Percentiles rank a stretch among this genome's conserved stretches.
These are phyloP conservation scores for Aspergillus tubingensis DNA, from an alignment of 2,329 filamentous ascomycete genomes.

Conservation along the genomic window DNA sequence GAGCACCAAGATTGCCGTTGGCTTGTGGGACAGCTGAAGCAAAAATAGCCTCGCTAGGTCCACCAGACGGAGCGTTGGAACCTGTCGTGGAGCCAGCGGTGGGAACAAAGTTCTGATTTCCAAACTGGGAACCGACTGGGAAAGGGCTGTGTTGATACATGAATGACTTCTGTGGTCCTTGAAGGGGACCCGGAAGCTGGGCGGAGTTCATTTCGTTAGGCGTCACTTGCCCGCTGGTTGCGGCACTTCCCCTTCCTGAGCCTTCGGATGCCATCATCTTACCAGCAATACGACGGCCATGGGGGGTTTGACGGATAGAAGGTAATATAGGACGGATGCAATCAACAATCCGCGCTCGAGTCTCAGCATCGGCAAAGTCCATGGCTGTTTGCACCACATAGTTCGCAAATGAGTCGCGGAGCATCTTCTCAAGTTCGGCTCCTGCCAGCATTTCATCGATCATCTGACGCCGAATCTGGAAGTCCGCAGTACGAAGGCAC, in stretches of 20 bases:
- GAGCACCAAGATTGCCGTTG: constrained; percentile 29
- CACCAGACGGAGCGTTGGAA: constrained; percentile 30
- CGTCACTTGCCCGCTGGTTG: constrained; percentile 41
- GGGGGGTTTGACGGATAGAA: constrained; percentile 83
- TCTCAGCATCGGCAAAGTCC: constrained; percentile 74
- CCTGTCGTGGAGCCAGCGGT: constrained; percentile 23
- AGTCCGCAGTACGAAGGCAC: constrained; percentile 79
- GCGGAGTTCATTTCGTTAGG: constrained; percentile 42
- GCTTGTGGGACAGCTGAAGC: constrained; percentile 32
- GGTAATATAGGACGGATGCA: constrained; percentile 82
- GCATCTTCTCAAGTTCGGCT: constrained; percentile 79
- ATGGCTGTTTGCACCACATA: constrained; percentile 97
- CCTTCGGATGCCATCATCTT: constrained; percentile 70
- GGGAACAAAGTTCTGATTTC: constrained; percentile 27
- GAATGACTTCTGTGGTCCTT: constrained; percentile 32
- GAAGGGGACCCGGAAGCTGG: constrained; percentile 37
- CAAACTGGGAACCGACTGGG: constrained; percentile 29
- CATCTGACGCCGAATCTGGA: constrained; percentile 74
- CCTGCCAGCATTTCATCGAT: constrained; percentile 77
- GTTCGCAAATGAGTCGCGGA: constrained; percentile 93
- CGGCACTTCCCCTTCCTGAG: constrained; percentile 40
- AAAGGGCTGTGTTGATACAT: constrained; percentile 34
- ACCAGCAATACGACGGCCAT: constrained; percentile 88
- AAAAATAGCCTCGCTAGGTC: constrained; percentile 35
- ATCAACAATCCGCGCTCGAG: constrained; percentile 76